These are phyloP conservation scores for Sambucus nigra DNA, from an alignment of 129 eudicot genomes.

Conservation along the genomic window DNA sequence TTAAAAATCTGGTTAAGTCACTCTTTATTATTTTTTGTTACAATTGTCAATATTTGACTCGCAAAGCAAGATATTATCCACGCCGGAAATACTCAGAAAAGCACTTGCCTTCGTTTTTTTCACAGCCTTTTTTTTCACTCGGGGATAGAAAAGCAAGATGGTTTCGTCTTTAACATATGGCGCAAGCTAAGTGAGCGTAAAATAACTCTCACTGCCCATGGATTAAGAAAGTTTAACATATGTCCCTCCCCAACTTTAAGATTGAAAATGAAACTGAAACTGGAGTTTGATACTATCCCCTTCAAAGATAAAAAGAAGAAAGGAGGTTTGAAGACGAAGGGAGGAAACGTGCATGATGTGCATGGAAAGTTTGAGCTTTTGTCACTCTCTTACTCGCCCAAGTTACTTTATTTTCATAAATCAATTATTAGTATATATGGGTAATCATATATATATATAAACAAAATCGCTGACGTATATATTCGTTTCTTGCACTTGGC, in stretches of 20 bases:
- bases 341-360: conserved; percentile 26
- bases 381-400: conserved; percentile 9
- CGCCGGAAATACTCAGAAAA: neutral
- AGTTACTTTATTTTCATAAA: conserved; percentile 3
- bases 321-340: neutral
- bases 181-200: neutral
- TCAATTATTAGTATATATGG: neutral
- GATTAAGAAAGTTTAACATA: neutral
- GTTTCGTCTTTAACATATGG: conserved; percentile 20
- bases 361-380: conserved; percentile 24
- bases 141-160: conserved; percentile 23
- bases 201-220: neutral
- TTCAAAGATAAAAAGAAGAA: neutral
- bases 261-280: neutral
- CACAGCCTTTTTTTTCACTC: conserved; percentile 16
- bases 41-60: neutral
- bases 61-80: neutral
- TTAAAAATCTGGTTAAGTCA: neutral
- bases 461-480: conserved; percentile 16
- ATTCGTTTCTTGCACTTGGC: conserved; percentile 38
- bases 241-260: neutral
- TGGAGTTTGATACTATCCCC: neutral
- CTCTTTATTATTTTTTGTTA: too few species aligned
- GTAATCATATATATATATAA: neutral
- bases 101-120: conserved; percentile 10